Conservation (phyloP, 2,329 filamentous ascomycete species). For the Hirsutella rhossiliensis region DNA sequence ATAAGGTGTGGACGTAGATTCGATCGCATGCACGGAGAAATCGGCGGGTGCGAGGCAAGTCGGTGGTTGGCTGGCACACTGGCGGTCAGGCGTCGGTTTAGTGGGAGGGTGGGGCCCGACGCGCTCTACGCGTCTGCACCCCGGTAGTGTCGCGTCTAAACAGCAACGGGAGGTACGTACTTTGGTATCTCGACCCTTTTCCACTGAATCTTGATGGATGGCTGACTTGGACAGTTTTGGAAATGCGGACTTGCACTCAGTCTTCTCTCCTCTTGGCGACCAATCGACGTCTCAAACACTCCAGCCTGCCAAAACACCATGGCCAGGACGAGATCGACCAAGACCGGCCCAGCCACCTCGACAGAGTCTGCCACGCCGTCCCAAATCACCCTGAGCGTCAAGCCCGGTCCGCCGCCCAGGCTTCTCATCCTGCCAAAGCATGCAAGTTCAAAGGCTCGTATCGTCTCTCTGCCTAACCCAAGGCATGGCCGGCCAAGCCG, state of each 20-base stretch:
- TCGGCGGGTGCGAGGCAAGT: neutral
- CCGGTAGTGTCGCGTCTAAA: neutral
- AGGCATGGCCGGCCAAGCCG: conserved; percentile 40
- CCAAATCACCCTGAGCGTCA: conserved; percentile 28
- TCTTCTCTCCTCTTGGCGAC: too few species aligned
- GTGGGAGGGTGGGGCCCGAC: conserved; percentile 1
- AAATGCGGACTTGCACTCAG: too few species aligned
- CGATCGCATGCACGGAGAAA: neutral
- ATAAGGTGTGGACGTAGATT: neutral
- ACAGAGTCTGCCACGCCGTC: conserved; percentile 12
- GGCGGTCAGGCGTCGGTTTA: neutral
- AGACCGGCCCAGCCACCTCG: conserved; percentile 14
- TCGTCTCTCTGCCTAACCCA: conserved; percentile 49
- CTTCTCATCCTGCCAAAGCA: conserved; percentile 50
- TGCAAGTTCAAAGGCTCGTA: conserved; percentile 39
- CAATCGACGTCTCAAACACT: neutral
- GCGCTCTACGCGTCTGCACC: conserved; percentile 7
- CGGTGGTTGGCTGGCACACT: neutral
- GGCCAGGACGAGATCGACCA: conserved; percentile 37
- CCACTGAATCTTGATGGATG: too few species aligned
- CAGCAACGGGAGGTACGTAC: too few species aligned
- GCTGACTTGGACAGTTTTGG: too few species aligned
- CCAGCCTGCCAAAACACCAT: conserved; percentile 17
- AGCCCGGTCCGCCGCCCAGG: conserved; percentile 32
- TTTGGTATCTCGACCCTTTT: too few species aligned